phyloP scores from a whole-genome alignment of 2,329 filamentous ascomycete genomes.

The Aspergillus versicolor region DNA sequence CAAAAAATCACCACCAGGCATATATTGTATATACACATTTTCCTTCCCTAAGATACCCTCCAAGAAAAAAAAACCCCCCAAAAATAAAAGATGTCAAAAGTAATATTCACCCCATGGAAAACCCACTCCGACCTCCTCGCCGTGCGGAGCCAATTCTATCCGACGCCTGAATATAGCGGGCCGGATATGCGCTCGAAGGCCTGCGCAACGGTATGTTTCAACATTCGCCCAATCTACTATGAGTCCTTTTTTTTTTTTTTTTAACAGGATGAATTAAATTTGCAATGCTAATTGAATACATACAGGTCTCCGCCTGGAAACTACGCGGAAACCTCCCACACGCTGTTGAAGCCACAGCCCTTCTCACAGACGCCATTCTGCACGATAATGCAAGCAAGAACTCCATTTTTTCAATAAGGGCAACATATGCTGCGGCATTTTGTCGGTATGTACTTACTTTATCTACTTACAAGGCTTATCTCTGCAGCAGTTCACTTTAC shows the following conservation, averaged over 20 bases:
- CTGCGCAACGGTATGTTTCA: slow-evolving; percentile 37
- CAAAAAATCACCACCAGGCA: slow-evolving; percentile 18
- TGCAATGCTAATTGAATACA: not conserved
- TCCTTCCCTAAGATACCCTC: not conserved
- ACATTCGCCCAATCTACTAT: too few species aligned
- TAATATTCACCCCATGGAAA: slow-evolving; percentile 45
- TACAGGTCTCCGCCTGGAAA: slow-evolving; percentile 46
- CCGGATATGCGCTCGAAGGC: slow-evolving; percentile 40
- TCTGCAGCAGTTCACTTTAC: too few species aligned
- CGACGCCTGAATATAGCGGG: slow-evolving; percentile 29
- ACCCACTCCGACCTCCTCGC: slow-evolving; percentile 35
- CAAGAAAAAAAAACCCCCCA: not conserved
- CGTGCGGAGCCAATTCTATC: slow-evolving; percentile 43
- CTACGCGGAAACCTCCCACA: slow-evolving; percentile 46
- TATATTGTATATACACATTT: not conserved
- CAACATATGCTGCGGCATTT: slow-evolving; percentile 47
- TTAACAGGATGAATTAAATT: too few species aligned
- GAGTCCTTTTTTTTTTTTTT: too few species aligned
- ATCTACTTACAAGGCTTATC: not conserved
- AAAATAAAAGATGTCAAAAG: slow-evolving; percentile 35
- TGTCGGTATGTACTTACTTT: slow-evolving; percentile 38
- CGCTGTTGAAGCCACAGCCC: slow-evolving; percentile 46
- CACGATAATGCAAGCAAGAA: slow-evolving; percentile 42
- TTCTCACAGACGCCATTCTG: slow-evolving; percentile 47
- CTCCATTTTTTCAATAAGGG: slow-evolving; percentile 46